phyloP scores from a whole-genome alignment of 495 filamentous ascomycete species.

The Xylaria flabelliformis region DNA sequence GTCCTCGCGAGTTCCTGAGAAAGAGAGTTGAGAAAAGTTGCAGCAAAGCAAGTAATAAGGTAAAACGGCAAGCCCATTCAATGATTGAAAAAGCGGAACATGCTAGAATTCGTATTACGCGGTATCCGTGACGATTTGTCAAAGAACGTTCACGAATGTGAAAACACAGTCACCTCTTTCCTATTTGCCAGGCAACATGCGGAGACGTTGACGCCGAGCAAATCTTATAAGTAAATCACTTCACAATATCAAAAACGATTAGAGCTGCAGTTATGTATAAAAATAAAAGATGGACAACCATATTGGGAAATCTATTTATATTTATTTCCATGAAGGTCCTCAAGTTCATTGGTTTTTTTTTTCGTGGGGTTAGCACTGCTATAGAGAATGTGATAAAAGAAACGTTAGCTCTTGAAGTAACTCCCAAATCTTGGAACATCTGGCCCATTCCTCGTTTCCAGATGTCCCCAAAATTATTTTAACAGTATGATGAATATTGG shows the following conservation, averaged over 20 bases:
- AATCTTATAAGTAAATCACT: not conserved
- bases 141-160: not conserved
- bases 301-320: not conserved
- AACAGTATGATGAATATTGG: not conserved
- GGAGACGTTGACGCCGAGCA: conserved; percentile 37
- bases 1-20: not conserved
- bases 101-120: not conserved
- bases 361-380: not conserved
- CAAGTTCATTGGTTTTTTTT: not conserved
- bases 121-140: not conserved
- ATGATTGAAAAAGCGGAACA: not conserved
- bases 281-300: not conserved
- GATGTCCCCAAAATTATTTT: not conserved
- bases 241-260: not conserved
- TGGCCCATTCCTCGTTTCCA: not conserved
- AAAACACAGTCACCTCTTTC: conserved; percentile 29
- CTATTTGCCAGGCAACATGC: conserved; percentile 48
- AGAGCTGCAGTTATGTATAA: not conserved
- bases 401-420: not conserved
- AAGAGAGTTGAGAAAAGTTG: not conserved
- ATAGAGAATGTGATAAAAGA: not conserved
- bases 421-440: not conserved
- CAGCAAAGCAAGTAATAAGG: not conserved
- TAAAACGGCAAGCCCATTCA: not conserved
- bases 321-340: not conserved